Conservation (phyloP, 306 rosid genomes). For the Chamaecrista fasciculata region DNA sequence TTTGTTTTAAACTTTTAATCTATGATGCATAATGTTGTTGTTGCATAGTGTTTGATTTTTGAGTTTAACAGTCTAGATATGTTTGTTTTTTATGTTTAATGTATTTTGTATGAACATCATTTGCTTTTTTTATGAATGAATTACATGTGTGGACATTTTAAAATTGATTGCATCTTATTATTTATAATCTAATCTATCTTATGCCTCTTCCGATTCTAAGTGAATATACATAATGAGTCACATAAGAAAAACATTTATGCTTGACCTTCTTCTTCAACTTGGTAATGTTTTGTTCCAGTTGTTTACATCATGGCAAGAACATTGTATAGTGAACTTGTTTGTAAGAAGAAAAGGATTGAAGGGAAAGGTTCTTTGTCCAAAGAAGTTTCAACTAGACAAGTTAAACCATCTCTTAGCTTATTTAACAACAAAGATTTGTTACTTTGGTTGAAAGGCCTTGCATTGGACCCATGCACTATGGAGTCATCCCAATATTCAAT, state of each 20-base stretch:
- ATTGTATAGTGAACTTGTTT: not conserved
- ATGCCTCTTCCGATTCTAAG: no score
- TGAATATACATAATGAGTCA: not conserved
- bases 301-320: not conserved
- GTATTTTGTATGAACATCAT: no score
- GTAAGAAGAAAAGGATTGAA: not conserved
- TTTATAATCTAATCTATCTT: no score
- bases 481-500: not conserved
- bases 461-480: conserved; percentile 11
- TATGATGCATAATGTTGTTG: no score
- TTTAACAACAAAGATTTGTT: conserved; percentile 12
- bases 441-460: conserved; percentile 21
- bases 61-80: no score
- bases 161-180: no score
- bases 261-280: not conserved
- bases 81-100: no score
- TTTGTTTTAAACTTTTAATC: no score
- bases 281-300: not conserved
- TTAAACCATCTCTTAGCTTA: not conserved
- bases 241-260: not conserved
- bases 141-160: no score
- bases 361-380: not conserved
- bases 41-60: no score
- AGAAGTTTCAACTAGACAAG: not conserved
- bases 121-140: no score